Evolutionary conservation across 1,284 basidiomycete species (phyloP), one percentile per base, ranked within the genome.

Genomic region (Gomphus bonarii): DNA sequence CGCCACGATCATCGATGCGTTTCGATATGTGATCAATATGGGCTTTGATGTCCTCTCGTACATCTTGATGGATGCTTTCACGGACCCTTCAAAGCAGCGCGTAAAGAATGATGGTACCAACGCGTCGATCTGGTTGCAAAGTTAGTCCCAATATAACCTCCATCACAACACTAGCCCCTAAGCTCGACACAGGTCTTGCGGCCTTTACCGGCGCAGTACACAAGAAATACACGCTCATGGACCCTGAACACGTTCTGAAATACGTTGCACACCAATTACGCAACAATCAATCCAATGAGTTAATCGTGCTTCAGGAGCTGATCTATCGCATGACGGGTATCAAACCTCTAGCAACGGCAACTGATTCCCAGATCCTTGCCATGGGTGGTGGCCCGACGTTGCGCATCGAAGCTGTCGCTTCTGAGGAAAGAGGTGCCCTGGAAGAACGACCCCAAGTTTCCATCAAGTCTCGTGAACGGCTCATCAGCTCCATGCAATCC

Each of bases 291-390:
- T 83, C 88, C 1, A 88, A 90, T 18, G 97, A 98, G 65, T 82
- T 99, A 48, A 80, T 95, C 35, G 89, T 99, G 36, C 75, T 99
- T 22, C 84, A 90, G 47, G 94, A 97, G 67, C 74, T 99, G 54
- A 90, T 99, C 58, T 88, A 85, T 75, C 91, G 94, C 68, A 97
- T 98, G 92, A 87, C 91, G 3, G 94, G 91, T 4, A 91, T 97
- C 61, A 89, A 97, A 65, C 90, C 91, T 10, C 74, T 97, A 51
- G 89, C 90, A 1, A 91, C 85, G 67, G 75, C 98, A 47, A 91
- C 92, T 1, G 91, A 97, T 61, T 76, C 84, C 0, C 95, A 99
- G 69, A 82, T 99, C 50, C 71, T 79, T 35, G 91, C 91, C 1
- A 92, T 97, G 79, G 88, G 90, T 2, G 92, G 95, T 55, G 97